A percentile compares a stretch with the other conserved stretches of the same genome.
Evolutionary conservation across 495 filamentous ascomycete species (phyloP).

Genomic region (Xylaria castorea): DNA sequence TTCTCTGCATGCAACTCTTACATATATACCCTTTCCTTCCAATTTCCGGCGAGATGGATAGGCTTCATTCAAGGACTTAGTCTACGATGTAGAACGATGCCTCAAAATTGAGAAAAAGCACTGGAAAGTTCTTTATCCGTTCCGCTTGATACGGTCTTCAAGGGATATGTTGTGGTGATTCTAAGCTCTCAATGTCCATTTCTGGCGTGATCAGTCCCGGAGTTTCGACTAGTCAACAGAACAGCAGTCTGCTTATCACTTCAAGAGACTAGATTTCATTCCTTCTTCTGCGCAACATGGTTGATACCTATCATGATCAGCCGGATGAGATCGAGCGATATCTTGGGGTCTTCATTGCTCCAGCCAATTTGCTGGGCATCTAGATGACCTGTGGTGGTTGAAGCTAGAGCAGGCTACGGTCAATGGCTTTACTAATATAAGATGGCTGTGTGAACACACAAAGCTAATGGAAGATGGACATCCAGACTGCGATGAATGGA

Average conservation of each 20-base stretch:
- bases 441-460: neutral
- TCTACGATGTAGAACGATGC: neutral
- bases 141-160: neutral
- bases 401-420: neutral
- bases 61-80: neutral
- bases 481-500: neutral
- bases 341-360: neutral
- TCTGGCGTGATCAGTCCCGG: neutral
- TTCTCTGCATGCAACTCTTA: slow-evolving; percentile 5
- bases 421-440: neutral
- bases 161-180: neutral
- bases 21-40: slow-evolving; percentile 22
- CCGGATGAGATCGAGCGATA: neutral
- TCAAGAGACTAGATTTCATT: neutral
- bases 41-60: neutral
- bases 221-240: neutral
- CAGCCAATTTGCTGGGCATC: neutral
- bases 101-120: neutral
- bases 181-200: neutral
- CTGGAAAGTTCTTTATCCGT: neutral
- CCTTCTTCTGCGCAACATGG: neutral
- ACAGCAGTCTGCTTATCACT: neutral
- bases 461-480: neutral
- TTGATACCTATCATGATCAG: neutral
- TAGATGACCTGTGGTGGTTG: neutral